Evolutionary conservation across 805 yeast species (phyloP).

Genomic region (Clavispora asparagi): DNA sequence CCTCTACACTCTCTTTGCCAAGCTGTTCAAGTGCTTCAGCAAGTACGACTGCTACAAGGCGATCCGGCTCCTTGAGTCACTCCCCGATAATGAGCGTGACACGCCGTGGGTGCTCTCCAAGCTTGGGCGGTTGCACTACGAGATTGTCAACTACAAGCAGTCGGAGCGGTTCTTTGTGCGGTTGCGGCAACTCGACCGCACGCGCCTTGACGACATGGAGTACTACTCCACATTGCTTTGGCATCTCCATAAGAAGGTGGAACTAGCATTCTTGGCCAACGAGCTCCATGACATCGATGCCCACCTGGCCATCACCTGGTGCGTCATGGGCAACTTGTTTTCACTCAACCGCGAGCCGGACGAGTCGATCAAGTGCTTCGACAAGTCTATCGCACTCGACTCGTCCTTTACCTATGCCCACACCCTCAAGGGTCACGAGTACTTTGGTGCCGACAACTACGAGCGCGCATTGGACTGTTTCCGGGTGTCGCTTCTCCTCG

Average conservation of each 20-base stretch:
- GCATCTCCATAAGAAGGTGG: constrained; percentile 83
- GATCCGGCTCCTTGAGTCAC: constrained; percentile 55
- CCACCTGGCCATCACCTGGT: constrained; percentile 83
- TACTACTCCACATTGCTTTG: constrained; percentile 84
- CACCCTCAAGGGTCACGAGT: constrained; percentile 92
- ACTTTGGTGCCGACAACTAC: constrained; percentile 79
- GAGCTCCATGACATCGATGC: constrained; percentile 66
- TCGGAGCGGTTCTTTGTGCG: constrained; percentile 58
- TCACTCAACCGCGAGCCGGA: constrained; percentile 81
- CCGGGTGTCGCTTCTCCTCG: constrained; percentile 69
- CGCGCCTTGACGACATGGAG: constrained; percentile 85
- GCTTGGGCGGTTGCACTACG: constrained; percentile 78
- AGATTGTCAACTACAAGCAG: constrained; percentile 78
- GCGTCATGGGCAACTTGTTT: constrained; percentile 82
- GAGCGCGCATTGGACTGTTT: constrained; percentile 84
- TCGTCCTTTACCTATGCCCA: constrained; percentile 79
- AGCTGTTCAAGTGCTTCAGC: constrained; percentile 54
- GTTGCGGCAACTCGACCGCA: constrained; percentile 66
- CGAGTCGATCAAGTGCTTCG: constrained; percentile 84
- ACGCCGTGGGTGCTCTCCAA: constrained; percentile 85
- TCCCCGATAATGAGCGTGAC: constrained; percentile 58
- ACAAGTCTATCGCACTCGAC: constrained; percentile 66
- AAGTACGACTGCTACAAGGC: constrained; percentile 79
- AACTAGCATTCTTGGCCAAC: constrained; percentile 75
- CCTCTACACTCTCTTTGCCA: constrained; percentile 52